Percentiles rank a stretch among this genome's conserved stretches.
These are phyloP conservation scores for Nigrospora oryzae DNA, from an alignment of 2,329 filamentous ascomycete genomes.

Conservation along the genomic window DNA sequence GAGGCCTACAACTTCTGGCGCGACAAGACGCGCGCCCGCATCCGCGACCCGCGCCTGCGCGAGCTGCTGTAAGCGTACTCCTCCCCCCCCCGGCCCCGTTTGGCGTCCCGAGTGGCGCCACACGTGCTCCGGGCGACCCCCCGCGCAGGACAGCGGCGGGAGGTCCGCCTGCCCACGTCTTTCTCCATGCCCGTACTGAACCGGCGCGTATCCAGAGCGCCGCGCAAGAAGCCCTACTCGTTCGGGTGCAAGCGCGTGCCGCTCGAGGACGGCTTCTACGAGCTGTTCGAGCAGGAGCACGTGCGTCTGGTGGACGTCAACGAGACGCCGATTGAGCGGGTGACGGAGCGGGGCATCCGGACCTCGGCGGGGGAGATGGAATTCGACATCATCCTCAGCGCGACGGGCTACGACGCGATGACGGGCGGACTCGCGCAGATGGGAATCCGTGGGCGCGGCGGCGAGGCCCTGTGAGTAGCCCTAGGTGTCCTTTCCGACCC, in stretches of 20 bases:
- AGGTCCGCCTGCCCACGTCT: too few relatives aligned
- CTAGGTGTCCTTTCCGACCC: too few relatives aligned
- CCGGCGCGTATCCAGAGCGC: slow-evolving; percentile 24
- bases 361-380: slow-evolving; percentile 8
- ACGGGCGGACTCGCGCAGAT: slow-evolving; percentile 29
- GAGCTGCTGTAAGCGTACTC: slow-evolving; percentile 27
- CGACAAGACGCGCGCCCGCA: slow-evolving; percentile 35
- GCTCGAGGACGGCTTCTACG: slow-evolving; percentile 17
- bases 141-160: too few relatives aligned
- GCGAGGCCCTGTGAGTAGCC: slow-evolving; percentile 13
- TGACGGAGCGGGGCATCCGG: slow-evolving; percentile 11
- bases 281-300: slow-evolving; percentile 19
- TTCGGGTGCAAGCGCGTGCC: slow-evolving; percentile 40
- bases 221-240: slow-evolving; percentile 36
- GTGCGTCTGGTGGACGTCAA: slow-evolving; percentile 20
- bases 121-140: too few relatives aligned
- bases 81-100: too few relatives aligned
- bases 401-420: slow-evolving; percentile 31
- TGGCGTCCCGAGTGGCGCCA: too few relatives aligned
- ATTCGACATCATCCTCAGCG: slow-evolving; percentile 21
- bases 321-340: slow-evolving; percentile 6
- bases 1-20: slow-evolving; percentile 45
- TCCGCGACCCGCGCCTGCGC: slow-evolving; percentile 34
- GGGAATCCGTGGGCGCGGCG: slow-evolving; percentile 22
- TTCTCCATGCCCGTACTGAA: too few relatives aligned